Base-by-base conservation (phyloP, 1,284 basidiomycete genomes). In the Athelia psychrophila region DNA sequence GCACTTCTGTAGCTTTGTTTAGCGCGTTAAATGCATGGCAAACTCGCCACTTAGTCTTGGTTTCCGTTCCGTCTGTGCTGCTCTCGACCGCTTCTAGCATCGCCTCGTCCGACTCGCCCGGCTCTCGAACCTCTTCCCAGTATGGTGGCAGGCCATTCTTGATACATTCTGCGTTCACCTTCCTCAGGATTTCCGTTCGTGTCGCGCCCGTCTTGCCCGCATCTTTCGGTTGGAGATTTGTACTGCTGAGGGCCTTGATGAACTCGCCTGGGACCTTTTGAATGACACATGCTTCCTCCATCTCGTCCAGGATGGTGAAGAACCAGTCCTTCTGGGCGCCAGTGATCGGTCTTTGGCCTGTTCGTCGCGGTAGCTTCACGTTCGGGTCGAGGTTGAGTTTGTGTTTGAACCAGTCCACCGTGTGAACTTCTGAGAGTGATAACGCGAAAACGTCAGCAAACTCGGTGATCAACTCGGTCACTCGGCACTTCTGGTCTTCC, bases 151-250 rank as follows among this genome's bases (percentile, higher is more conserved):
- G 16, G 20, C 55, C 55, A 5, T 49, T 49, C 44, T 33, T 25
- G 2, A 20, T 27, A 40, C 55, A 55, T 19, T 54, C 52, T 23
- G 32, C 33, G 35, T 60, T 58, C 10, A 48, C 53, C 36, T 47
- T 53, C 22, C 20, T 20, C 13, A 45, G 42, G 13, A 60, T 27
- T 12, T 47, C 40, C 13, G 52, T 33, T n/a, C 44, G 15, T 12
- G 50, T 27, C 18, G 56, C 30, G 2, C 50, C 46, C n/a, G 18
- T 25, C 18, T 38, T 46, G n/a, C 52, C 53, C 2, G 30, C 18
- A 9, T 52, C 56, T 40, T 61, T 60, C n/a, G 57, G 54, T 3
- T 51, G 55, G n/a, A 61, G 46, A 25, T 40, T 55, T 2, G 48
- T 58, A 3, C 50, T 44, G 0, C 50, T 47, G 5, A 58, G 47